phyloP scores from a whole-genome alignment of 2,329 filamentous ascomycete species.

The Apiospora rasikravindrae region DNA sequence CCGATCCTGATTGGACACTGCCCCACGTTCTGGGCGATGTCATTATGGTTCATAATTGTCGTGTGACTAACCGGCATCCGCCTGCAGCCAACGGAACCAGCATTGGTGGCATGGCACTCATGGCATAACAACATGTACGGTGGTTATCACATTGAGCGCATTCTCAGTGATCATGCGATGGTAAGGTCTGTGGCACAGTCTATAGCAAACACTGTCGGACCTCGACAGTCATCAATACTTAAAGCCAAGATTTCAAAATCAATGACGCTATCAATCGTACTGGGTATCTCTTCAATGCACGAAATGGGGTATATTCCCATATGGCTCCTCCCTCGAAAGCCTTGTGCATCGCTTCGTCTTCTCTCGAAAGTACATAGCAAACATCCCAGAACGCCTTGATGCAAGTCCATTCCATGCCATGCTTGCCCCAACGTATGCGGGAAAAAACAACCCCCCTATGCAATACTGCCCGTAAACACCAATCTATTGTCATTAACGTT shows the following conservation, averaged over 20 bases:
- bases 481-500: constrained; percentile 11
- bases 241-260: not conserved
- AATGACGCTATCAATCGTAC: not conserved
- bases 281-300: constrained; percentile 7
- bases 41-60: constrained; percentile 17
- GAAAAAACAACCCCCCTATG: not conserved
- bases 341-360: not conserved
- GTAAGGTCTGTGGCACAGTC: not conserved
- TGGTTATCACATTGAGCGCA: not conserved
- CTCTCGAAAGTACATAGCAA: not conserved
- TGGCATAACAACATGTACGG: not conserved
- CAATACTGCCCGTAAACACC: not conserved
- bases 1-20: not conserved
- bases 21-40: not conserved
- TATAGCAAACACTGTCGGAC: not conserved
- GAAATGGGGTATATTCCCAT: constrained; percentile 11
- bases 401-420: constrained; percentile 8
- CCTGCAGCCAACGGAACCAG: not conserved
- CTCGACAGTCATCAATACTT: not conserved
- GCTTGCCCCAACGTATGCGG: not conserved
- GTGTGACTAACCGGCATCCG: not conserved
- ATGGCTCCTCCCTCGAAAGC: not conserved
- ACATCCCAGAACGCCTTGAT: constrained; percentile 13
- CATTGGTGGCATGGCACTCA: not conserved
- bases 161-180: not conserved